Conservation (phyloP, 805 yeast species). For the Candida tallmaniae region DNA sequence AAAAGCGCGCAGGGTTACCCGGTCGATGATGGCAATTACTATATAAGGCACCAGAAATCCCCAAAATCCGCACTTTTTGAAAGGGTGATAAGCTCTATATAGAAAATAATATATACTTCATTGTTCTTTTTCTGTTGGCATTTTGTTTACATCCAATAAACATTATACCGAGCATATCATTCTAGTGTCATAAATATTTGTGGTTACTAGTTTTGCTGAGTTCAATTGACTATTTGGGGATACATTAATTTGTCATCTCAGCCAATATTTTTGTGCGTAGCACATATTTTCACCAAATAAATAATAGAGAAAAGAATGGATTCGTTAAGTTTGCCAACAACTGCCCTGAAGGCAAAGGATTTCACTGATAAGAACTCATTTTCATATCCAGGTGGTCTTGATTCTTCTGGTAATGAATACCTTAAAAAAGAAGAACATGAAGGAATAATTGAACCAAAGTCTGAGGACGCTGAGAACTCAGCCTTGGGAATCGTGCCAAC, state of each 20-base stretch:
- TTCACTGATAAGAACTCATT: slow-evolving; percentile 65
- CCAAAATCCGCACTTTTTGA: no score
- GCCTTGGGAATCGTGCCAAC: slow-evolving; percentile 97
- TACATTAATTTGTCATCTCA: slow-evolving; percentile 42
- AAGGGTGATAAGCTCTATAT: no score
- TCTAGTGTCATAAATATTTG: no score
- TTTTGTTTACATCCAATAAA: no score
- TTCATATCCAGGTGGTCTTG: slow-evolving; percentile 54
- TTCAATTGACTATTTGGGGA: no score
- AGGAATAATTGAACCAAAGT: slow-evolving; percentile 34
- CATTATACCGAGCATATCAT: no score
- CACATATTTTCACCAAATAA: slow-evolving; percentile 4
- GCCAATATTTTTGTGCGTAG: neutral
- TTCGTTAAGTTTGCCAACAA: slow-evolving; percentile 69
- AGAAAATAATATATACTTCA: no score
- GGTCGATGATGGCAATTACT: no score
- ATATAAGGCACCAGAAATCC: no score
- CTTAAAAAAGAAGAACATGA: slow-evolving; percentile 14
- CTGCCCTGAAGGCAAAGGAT: slow-evolving; percentile 71
- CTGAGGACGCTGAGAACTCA: slow-evolving; percentile 58
- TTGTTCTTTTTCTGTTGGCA: no score
- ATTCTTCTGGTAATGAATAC: slow-evolving; percentile 7
- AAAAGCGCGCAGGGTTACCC: no score
- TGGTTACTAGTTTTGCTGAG: no score
- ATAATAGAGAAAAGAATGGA: slow-evolving; percentile 45